phyloP scores from a whole-genome alignment of 352 stramenopile genomes.

The Pythium phragmitis region DNA sequence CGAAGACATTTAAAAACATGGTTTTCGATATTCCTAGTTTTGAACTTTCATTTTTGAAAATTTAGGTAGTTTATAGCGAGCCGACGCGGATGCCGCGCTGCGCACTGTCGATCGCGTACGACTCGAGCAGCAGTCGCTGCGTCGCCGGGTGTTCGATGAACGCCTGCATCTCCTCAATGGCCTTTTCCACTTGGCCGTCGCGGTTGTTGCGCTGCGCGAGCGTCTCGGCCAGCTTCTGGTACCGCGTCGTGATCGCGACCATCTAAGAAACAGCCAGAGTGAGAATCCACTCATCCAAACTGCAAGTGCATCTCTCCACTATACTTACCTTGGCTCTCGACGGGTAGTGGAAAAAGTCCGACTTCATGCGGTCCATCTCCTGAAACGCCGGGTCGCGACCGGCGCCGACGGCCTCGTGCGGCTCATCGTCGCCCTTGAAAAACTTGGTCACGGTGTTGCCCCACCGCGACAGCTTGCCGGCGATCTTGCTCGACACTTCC shows the following conservation, averaged over 20 bases:
- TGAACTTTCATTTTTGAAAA: not conserved
- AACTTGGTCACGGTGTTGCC: conserved; percentile 63
- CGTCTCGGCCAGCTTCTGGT: conserved; percentile 71
- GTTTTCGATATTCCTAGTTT: too few species aligned
- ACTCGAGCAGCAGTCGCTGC: conserved; percentile 67
- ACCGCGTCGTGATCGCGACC: conserved; percentile 70
- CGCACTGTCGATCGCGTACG: conserved; percentile 53
- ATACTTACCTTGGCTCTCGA: conserved; percentile 52
- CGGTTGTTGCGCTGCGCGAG: conserved; percentile 58
- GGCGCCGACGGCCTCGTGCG: conserved; percentile 15
- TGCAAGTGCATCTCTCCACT: not conserved
- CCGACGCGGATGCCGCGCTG: conserved; percentile 74
- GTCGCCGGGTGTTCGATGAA: conserved; percentile 76
- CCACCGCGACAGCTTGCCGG: conserved; percentile 66
- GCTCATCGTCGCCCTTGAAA: conserved; percentile 59
- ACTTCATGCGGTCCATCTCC: conserved; percentile 57
- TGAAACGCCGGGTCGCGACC: conserved; percentile 28
- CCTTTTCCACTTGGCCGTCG: conserved; percentile 67
- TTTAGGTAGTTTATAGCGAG: conserved; percentile 26
- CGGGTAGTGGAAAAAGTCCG: conserved; percentile 66
- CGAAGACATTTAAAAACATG: too few species aligned
- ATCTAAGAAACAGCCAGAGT: conserved; percentile 39
- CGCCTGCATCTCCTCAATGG: conserved; percentile 67
- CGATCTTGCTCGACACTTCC: conserved; percentile 81
- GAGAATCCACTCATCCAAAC: not conserved